Percentiles rank a stretch among this genome's conserved stretches.
Conservation (phyloP, 805 yeast genomes). For the Cyberlindnera nakhonratchasimensis region DNA sequence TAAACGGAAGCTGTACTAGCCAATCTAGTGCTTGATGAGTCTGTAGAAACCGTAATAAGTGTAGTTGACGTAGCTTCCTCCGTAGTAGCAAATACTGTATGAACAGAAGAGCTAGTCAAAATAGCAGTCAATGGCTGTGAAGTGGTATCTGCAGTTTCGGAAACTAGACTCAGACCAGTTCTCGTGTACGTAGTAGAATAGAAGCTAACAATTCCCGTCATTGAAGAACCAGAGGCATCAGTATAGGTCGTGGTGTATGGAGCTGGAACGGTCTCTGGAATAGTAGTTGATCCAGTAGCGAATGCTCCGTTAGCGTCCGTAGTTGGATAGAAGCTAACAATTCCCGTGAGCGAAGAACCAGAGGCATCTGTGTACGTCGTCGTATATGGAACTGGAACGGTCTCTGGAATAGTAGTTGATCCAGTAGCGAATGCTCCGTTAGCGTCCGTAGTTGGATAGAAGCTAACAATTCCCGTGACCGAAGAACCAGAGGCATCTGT, state of each 20-base stretch:
- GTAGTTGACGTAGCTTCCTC: background rate
- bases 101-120: background rate
- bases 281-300: background rate
- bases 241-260: background rate
- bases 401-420: slow-evolving; percentile 3
- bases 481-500: background rate
- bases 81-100: too few relatives aligned
- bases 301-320: background rate
- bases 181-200: background rate
- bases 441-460: slow-evolving; percentile 6
- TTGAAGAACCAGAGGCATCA: background rate
- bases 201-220: background rate
- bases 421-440: slow-evolving; percentile 1
- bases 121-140: background rate
- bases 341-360: background rate
- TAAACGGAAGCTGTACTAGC: background rate
- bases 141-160: background rate
- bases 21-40: background rate
- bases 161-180: too few relatives aligned
- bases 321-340: background rate
- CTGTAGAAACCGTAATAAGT: background rate
- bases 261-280: background rate
- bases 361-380: background rate
- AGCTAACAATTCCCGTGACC: background rate
- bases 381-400: slow-evolving; percentile 1